These are phyloP conservation scores for Panicum hallii DNA, from an alignment of 202 grass and related monocot species.

Conservation along the genomic window DNA sequence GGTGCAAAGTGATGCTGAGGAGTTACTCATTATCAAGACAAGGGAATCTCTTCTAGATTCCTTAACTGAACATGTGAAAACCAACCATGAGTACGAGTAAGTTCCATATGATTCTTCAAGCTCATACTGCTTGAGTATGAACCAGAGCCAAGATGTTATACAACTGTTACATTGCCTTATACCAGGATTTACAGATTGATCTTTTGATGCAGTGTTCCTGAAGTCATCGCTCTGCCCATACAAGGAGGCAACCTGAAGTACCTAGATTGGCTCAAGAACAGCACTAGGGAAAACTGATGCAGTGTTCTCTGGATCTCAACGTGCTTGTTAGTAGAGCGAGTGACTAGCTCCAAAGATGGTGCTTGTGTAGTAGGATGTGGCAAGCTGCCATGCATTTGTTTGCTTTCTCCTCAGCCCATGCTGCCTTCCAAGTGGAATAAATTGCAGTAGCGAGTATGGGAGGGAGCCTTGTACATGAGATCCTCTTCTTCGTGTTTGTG, in stretches of 20 bases:
- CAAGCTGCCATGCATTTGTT: not conserved
- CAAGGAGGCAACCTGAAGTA: conserved; percentile 74
- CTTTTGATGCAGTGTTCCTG: conserved; percentile 61
- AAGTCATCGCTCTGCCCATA: conserved; percentile 78
- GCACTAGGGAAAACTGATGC: conserved; percentile 56
- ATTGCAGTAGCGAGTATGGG: not conserved
- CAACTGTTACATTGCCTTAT: not conserved
- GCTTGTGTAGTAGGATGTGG: not conserved
- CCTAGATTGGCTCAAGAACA: conserved; percentile 82
- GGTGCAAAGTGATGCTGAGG: conserved; percentile 79
- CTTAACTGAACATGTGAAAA: conserved; percentile 71
- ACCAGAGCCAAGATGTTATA: conserved; percentile 39
- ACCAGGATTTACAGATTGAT: not conserved
- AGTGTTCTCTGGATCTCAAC: not conserved
- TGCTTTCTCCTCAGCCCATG: not conserved
- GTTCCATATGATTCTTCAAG: conserved; percentile 17
- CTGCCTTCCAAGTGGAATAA: not conserved
- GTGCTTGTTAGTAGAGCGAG: not conserved
- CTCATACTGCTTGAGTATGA: conserved; percentile 59
- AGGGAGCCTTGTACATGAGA: not conserved
- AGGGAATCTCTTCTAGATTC: conserved; percentile 74
- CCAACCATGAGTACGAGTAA: conserved; percentile 84
- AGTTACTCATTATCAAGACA: conserved; percentile 76
- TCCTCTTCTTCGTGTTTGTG: not conserved
- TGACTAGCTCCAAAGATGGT: not conserved